Conservation (phyloP, 768 basidiomycete genomes). For the Tylopilus intermedius region DNA sequence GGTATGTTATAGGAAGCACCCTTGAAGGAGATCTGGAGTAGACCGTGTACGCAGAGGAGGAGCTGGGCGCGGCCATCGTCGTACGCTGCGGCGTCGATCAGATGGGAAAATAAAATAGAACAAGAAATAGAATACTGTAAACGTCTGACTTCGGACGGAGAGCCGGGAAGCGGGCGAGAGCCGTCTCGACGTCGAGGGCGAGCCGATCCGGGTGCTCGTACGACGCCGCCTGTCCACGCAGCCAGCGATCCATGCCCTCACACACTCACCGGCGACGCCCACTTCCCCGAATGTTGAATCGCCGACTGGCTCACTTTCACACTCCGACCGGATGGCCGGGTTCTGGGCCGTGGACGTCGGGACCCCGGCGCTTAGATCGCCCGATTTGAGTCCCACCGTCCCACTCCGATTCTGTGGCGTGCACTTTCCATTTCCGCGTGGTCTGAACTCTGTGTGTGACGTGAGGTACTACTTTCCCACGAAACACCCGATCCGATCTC, state of each 20-base stretch:
- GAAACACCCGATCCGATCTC: slow-evolving; percentile 28
- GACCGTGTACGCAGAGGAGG: slow-evolving; percentile 85
- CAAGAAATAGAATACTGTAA: slow-evolving; percentile 48
- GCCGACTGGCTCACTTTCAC: not conserved
- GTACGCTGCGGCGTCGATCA: slow-evolving; percentile 51
- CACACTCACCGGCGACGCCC: not conserved
- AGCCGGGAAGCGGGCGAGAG: slow-evolving; percentile 48
- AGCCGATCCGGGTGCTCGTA: slow-evolving; percentile 57
- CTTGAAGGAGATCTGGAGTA: slow-evolving; percentile 82
- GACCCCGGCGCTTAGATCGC: slow-evolving; percentile 25
- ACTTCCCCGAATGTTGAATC: not conserved
- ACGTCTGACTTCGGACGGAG: slow-evolving; percentile 77
- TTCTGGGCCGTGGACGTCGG: slow-evolving; percentile 17
- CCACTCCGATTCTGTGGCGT: slow-evolving; percentile 46
- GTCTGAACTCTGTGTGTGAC: slow-evolving; percentile 25
- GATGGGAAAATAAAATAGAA: not conserved
- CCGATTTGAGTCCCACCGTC: slow-evolving; percentile 20
- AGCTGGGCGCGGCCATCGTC: slow-evolving; percentile 93
- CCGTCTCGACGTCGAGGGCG: slow-evolving; percentile 56
- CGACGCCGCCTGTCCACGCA: slow-evolving; percentile 54
- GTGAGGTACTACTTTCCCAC: slow-evolving; percentile 19
- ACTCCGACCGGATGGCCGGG: slow-evolving; percentile 5
- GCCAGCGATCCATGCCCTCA: slow-evolving; percentile 46
- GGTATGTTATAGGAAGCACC: slow-evolving; percentile 88
- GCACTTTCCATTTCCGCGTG: slow-evolving; percentile 42